Evolutionary conservation across 73 alveolate genomes (phyloP).

Genomic region (Durusdinium trenchii): DNA sequence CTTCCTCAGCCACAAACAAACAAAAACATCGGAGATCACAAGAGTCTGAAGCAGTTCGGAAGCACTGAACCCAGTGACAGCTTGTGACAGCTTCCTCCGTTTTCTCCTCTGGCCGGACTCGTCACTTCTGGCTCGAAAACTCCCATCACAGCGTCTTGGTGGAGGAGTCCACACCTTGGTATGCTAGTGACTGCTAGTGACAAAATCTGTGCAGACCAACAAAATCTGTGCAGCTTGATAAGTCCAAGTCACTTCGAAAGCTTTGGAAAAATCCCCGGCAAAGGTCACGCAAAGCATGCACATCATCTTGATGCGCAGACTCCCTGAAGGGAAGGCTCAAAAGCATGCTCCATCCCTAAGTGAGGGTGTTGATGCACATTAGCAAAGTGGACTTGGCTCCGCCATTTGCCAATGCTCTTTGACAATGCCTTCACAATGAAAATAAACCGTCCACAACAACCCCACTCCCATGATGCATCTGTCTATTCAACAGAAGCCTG

Average conservation of each 20-base stretch:
- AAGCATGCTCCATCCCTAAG: no score
- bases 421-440: no score
- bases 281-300: slow-evolving; percentile 28
- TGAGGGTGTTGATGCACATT: no score
- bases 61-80: background rate
- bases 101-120: background rate
- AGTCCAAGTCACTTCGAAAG: slow-evolving; percentile 13
- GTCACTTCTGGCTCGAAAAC: background rate
- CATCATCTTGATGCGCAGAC: slow-evolving; percentile 43
- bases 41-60: background rate
- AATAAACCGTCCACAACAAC: no score
- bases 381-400: no score
- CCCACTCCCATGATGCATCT: no score
- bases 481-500: no score
- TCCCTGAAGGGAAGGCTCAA: slow-evolving; percentile 18
- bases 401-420: no score
- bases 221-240: background rate
- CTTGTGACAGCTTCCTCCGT: no score
- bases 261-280: slow-evolving; percentile 61
- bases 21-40: no score
- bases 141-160: slow-evolving; percentile 17
- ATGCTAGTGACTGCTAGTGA: background rate
- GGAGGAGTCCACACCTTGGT: slow-evolving; percentile 59
- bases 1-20: slow-evolving; percentile 43
- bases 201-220: background rate